These are phyloP conservation scores for Fomitopsis serialis DNA, from an alignment of 768 basidiomycete species.

Conservation along the genomic window DNA sequence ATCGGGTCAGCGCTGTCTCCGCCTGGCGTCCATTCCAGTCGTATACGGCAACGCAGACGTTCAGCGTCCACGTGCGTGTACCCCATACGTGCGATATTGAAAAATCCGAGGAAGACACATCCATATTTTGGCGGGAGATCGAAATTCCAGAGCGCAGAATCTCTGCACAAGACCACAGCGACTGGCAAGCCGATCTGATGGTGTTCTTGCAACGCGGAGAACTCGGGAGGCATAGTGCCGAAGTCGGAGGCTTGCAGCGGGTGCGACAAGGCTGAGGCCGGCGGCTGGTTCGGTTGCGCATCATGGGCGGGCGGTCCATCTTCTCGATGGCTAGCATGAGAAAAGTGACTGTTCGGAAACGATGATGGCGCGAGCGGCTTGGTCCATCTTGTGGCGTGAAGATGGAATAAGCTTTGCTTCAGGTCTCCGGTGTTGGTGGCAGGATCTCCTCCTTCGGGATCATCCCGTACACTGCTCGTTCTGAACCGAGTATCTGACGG, in stretches of 20 bases:
- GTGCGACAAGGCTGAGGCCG: no score
- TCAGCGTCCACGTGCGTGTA: background rate
- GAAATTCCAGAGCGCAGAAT: conserved; percentile 9
- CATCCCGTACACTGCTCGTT: background rate
- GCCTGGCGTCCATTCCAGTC: conserved; percentile 1
- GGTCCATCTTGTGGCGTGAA: background rate
- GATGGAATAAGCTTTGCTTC: background rate
- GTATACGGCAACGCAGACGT: background rate
- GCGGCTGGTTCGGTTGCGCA: no score
- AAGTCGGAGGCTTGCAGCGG: no score
- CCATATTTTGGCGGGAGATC: conserved; percentile 6
- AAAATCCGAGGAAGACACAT: conserved; percentile 11
- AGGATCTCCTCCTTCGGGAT: background rate
- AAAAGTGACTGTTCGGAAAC: no score
- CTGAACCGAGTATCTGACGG: background rate
- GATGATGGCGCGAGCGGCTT: no score
- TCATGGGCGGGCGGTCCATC: no score
- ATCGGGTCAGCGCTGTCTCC: background rate
- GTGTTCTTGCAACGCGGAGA: conserved; percentile 9
- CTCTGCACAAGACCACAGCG: conserved; percentile 4
- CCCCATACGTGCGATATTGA: conserved; percentile 2
- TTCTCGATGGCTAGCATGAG: no score
- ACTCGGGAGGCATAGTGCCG: conserved; percentile 2
- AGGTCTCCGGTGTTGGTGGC: background rate
- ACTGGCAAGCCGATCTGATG: conserved; percentile 6